Base-by-base conservation (phyloP, 441 rosid genomes). In the Bruguiera hainesii region DNA sequence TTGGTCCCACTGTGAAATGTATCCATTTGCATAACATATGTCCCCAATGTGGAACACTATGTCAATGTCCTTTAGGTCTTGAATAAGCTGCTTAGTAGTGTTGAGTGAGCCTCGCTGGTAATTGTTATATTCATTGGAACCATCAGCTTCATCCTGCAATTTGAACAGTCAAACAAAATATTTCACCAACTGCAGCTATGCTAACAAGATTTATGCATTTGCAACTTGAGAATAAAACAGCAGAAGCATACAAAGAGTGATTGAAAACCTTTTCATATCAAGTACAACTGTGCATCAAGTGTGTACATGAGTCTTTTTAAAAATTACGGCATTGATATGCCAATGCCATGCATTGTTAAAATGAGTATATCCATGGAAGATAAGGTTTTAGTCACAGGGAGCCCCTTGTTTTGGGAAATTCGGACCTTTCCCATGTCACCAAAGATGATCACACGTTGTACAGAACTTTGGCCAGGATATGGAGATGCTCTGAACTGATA, bases 371-470 rank as follows among this genome's bases (percentile, higher is more conserved):
- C 49, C 29, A 25, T 21, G 7, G 4, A 65, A 7, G 37, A 21
- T 39, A 55, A n/a, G 7, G 58, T 42, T 61, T 53, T 37, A 35
- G 31, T 68, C 55, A 62, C 28, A 29, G 9, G 70, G 42, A 67
- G 18, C 23, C n/a, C 25, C 20, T 21, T 10, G 33, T 49, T 42
- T 33, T n/a, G 61, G 9, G 30, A 69, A 73, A 68, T 73, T 74
- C 76, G 68, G 72, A 90, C 98, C 96, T 90, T 93, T 82, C 98
- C 98, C 98, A 93, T 86, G 79, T 93, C 97, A 5, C 98, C 96
- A 64, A 88, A 90, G 77, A 90, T 81, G 5, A 93, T 82, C 19
- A 93, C 85, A 1, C 80, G 93, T 30, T 93, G 98, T 48, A 87
- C 63, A 64, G 97, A 90, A 72, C 67, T 78, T 81, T 90, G 87